Evolutionary conservation across 2,329 filamentous ascomycete genomes (phyloP).

Genomic region (Fusarium clavum): DNA sequence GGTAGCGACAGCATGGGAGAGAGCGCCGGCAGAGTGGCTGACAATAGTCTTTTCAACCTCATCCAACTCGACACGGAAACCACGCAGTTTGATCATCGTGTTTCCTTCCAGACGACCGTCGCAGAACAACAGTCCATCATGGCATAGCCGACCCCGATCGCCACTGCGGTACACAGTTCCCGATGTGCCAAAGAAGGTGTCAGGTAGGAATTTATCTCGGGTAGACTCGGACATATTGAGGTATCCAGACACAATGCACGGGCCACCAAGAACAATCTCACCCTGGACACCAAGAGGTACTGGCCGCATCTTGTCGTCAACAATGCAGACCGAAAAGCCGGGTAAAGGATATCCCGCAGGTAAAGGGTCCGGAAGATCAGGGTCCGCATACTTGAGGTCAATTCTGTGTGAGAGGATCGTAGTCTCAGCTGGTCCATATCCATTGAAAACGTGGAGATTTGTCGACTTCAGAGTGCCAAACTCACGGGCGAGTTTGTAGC

Average conservation of each 20-base stretch:
- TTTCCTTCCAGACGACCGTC: background rate
- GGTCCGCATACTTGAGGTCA: background rate
- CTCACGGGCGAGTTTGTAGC: background rate
- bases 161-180: background rate
- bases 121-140: background rate
- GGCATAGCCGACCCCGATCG: background rate
- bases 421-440: slow-evolving; percentile 2
- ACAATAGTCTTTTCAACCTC: background rate
- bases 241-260: background rate
- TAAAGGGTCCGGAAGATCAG: background rate
- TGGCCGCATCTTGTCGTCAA: background rate
- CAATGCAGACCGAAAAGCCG: background rate
- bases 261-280: background rate
- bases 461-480: background rate
- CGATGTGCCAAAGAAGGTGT: background rate
- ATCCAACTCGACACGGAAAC: background rate
- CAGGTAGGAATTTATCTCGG: background rate
- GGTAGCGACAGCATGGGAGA: background rate
- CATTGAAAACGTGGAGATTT: background rate
- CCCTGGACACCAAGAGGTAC: background rate
- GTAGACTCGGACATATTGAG: background rate
- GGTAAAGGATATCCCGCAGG: background rate
- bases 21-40: background rate
- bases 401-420: background rate
- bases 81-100: background rate